Conservation (phyloP, 116 monocot genomes). For the Trichopus zeylanicus region DNA sequence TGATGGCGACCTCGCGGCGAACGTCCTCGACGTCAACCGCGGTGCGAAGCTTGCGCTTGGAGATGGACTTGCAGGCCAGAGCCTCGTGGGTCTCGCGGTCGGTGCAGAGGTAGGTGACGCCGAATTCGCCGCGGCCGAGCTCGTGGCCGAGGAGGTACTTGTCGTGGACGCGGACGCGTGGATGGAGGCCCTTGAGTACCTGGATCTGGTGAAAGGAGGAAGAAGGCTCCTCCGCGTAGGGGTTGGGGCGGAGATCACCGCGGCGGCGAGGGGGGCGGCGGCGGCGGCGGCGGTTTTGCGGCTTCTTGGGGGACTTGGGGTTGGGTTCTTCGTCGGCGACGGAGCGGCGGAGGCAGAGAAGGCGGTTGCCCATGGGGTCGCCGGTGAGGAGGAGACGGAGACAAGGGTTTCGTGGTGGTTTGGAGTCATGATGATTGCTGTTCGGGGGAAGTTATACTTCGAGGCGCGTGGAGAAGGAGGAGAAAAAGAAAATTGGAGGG, state of each 20-base stretch:
- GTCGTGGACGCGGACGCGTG: slow-evolving; percentile 21
- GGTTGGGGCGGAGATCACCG: slow-evolving; percentile 8
- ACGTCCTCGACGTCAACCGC: slow-evolving; percentile 54
- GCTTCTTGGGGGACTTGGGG: too few species aligned
- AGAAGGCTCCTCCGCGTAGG: slow-evolving; percentile 6
- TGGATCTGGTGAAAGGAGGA: background rate
- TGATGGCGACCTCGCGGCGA: slow-evolving; percentile 53
- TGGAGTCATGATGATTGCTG: too few species aligned
- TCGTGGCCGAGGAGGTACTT: slow-evolving; percentile 46
- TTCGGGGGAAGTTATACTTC: too few species aligned
- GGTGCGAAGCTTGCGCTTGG: slow-evolving; percentile 40
- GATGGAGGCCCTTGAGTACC: slow-evolving; percentile 31
- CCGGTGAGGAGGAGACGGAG: too few species aligned
- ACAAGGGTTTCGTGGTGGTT: too few species aligned
- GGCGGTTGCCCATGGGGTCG: slow-evolving; percentile 6
- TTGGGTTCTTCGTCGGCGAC: background rate
- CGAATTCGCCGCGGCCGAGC: slow-evolving; percentile 64
- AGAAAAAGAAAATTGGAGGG: too few species aligned
- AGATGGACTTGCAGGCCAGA: slow-evolving; percentile 56
- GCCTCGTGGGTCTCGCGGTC: slow-evolving; percentile 25
- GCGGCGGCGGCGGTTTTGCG: background rate
- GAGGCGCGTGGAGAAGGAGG: too few species aligned
- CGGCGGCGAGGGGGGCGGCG: background rate
- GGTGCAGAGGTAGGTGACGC: slow-evolving; percentile 40
- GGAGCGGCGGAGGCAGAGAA: background rate